Base-by-base conservation (phyloP, 805 yeast species). In the Ogataea paraovalis region DNA sequence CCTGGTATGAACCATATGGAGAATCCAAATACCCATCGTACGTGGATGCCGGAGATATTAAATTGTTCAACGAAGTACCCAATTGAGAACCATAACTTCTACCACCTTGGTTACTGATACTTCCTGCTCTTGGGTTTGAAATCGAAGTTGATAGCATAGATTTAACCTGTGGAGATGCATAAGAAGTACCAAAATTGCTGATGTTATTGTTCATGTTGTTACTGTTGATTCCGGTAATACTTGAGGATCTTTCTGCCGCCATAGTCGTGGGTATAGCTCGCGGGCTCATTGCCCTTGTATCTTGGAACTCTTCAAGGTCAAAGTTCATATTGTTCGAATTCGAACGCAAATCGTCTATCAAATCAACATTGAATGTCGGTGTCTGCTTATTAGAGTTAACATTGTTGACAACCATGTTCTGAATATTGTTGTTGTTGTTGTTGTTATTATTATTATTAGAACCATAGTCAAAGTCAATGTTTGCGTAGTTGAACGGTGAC, bases 31-130 rank as follows among this genome's bases (percentile, higher is more conserved):
- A 57, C 1, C 65, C 67, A 43, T 61, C 67, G 45, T 63, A 65
- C n/a, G 64, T 66, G 33, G 65, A 64, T 13, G 59, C 59, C 2
- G 72, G 71, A 2, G 72, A 67, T 5, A 65, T 51, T 6, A 68
- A 41, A 34, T 58, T 65, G 51, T 59, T 64, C 32, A 67, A 48
- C 0, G 68, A 62, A 1, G 64, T 58, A 1, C 65, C 69, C 34
- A 65, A 44, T 38, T 64, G 67, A 2, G 62, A 60, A 2, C 65
- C 56, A 42, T 61, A 62, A 44, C 64, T 58, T 44, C 58, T 56
- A 1, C 60, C 54, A 16, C 57, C 61, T 34, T 53, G 58, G 28
- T 55, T 57, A 49, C 61, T 60, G 21, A 55, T 53, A 42, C 61
- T 55, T 22, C 49, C 52, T 3, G 61, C 50, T 22, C 62, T 51